Evolutionary conservation across 2,329 filamentous ascomycete species (phyloP).

Genomic region (Colletotrichum sp.): DNA sequence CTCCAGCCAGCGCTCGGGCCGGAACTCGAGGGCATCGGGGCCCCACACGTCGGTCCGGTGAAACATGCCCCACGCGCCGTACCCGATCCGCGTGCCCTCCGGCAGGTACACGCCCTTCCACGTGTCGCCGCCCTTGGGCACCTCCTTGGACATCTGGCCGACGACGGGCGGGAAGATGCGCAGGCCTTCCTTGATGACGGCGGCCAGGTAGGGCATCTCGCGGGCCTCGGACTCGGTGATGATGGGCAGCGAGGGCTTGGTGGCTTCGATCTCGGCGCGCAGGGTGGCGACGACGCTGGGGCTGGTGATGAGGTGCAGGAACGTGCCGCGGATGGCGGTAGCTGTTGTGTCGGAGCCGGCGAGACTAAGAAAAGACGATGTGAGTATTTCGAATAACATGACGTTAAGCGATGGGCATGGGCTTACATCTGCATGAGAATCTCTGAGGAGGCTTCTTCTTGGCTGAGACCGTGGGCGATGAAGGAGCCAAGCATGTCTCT

Average conservation of each 20-base stretch:
- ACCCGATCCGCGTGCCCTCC: constrained; percentile 34
- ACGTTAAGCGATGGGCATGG: constrained; percentile 43
- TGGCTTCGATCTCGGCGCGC: constrained; percentile 45
- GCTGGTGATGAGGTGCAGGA: constrained; percentile 59
- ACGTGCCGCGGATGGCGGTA: constrained; percentile 55
- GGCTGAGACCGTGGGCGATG: constrained; percentile 41
- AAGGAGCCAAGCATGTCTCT: constrained; percentile 58
- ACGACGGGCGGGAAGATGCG: constrained; percentile 42
- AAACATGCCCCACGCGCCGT: constrained; percentile 39
- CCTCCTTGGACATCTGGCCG: constrained; percentile 40
- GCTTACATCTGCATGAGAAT: constrained; percentile 42
- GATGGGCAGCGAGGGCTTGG: constrained; percentile 5
- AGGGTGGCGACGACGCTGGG: constrained; percentile 51
- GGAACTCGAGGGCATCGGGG: constrained; percentile 5
- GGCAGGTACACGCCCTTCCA: constrained; percentile 38
- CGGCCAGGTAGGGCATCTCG: constrained; percentile 49
- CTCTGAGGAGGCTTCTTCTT: constrained; percentile 47
- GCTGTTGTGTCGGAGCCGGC: constrained; percentile 65
- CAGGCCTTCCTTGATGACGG: constrained; percentile 55
- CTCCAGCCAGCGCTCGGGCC: constrained; percentile 21
- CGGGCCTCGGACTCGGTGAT: constrained; percentile 39
- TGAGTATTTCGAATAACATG: background rate
- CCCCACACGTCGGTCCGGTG: constrained; percentile 14
- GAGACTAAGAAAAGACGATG: no score
- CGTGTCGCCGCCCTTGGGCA: constrained; percentile 38